Conservation (phyloP, 202 grass and related monocot genomes). For the Carex arenaria region DNA sequence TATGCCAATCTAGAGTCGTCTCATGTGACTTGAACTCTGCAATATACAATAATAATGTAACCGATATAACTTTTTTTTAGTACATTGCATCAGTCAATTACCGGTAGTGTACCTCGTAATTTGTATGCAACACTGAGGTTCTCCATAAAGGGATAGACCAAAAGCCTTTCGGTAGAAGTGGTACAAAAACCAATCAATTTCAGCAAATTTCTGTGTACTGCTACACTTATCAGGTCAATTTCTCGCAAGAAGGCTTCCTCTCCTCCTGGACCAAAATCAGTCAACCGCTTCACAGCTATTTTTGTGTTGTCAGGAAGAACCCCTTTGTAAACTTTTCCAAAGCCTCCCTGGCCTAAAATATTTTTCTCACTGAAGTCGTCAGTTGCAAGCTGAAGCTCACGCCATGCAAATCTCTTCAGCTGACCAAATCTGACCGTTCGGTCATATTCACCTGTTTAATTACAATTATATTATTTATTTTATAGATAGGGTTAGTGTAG, state of each 20-base stretch:
- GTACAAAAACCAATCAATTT: constrained; percentile 83
- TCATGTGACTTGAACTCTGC: constrained; percentile 65
- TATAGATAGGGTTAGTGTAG: neutral
- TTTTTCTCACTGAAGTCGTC: constrained; percentile 63
- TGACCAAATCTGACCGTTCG: constrained; percentile 67
- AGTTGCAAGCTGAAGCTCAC: constrained; percentile 76
- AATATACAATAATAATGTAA: neutral
- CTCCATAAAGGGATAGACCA: constrained; percentile 93
- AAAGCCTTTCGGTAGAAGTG: constrained; percentile 54
- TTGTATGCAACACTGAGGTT: constrained; percentile 79
- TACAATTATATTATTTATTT: constrained; percentile 17
- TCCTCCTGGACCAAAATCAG: constrained; percentile 45
- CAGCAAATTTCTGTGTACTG: constrained; percentile 81
- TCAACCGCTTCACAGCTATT: constrained; percentile 68
- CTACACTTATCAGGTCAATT: constrained; percentile 89
- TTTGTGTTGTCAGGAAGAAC: constrained; percentile 54
- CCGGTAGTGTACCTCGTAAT: constrained; percentile 57
- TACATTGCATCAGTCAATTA: neutral
- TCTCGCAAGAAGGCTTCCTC: constrained; percentile 82
- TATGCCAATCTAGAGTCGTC: constrained; percentile 59
- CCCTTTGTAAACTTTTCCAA: constrained; percentile 86
- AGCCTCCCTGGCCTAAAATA: constrained; percentile 83
- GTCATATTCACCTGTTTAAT: constrained; percentile 62
- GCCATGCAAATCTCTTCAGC: constrained; percentile 63
- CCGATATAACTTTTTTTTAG: neutral